A percentile compares a stretch with the other conserved stretches of the same genome.
Conservation (phyloP, 306 rosid genomes). For the Cucumis cinereus region DNA sequence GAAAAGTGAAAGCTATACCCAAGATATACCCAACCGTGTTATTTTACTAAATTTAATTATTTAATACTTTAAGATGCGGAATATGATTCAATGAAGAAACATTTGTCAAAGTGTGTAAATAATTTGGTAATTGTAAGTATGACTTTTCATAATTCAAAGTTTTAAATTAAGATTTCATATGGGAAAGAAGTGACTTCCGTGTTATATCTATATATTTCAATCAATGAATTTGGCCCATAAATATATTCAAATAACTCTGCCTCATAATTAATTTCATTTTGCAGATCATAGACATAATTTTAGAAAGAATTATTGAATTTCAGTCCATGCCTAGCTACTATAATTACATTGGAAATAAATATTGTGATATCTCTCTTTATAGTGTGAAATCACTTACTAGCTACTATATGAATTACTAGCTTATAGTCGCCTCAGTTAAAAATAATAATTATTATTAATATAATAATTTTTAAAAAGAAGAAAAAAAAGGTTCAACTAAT, state of each 20-base stretch:
- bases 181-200: background rate
- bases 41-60: background rate
- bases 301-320: background rate
- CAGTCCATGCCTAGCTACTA: background rate
- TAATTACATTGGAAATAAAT: background rate
- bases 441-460: too few relatives aligned
- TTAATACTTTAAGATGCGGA: background rate
- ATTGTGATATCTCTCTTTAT: background rate
- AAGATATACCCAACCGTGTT: background rate
- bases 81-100: background rate
- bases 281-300: background rate
- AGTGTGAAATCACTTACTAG: background rate
- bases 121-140: background rate
- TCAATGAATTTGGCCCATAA: background rate
- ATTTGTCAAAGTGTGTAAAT: too few relatives aligned
- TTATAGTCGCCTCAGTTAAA: background rate
- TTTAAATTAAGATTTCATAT: background rate
- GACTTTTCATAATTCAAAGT: background rate
- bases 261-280: background rate
- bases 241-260: background rate
- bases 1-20: background rate
- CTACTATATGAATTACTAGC: background rate
- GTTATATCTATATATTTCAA: background rate
- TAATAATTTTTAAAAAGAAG: too few relatives aligned
- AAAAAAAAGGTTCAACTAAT: too few relatives aligned